Base-by-base conservation (phyloP, 2,329 filamentous ascomycete species). In the Calonectria leucothoes region DNA sequence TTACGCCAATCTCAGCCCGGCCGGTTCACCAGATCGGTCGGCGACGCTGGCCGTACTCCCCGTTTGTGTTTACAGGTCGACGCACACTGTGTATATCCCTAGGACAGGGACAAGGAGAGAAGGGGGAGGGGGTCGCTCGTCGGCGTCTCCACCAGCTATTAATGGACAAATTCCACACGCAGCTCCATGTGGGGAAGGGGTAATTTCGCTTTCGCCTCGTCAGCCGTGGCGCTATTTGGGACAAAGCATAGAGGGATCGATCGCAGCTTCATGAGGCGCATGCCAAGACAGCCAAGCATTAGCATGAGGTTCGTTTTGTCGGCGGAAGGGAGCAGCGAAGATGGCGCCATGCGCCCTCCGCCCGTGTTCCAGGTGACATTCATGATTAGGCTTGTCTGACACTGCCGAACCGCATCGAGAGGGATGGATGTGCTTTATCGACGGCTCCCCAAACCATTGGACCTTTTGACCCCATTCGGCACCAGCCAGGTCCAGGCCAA, bases 251-350 rank as follows among this genome's bases (percentile, higher is more conserved):
- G 27, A 61, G 33, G 55, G 55, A 61, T 61, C 55, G 55, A 61
- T 61, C 55, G 55, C 55, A 61, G 33, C 55, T 39, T 39, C 35
- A 37, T 61, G 55, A 61, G 55, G 55, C 55, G 55, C 55, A 61
- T 42, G 55, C 55, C 55, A 61, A 61, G 55, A 23, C 37, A 61
- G 55, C 55, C 55, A 61, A 61, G 55, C 55, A 39, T 61, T 61
- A 35, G 33, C 27, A 61, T 23, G 14, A 25, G 12, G 55, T 61
- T 61, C 23, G 14, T 29, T 61, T 39, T 20, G 51, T 39, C 23
- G 55, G 55, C 7, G 25, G 55, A 61, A 61, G 33, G 37, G 35
- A 27, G 6, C 23, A 39, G n/a, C 55, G 6, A 15, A 10, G 35
- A 57, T 57, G 27, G 55, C 55, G n/a, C 55, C n/a, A 37, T 59